Percentiles rank a stretch among this genome's conserved stretches.
phyloP scores from a whole-genome alignment of 805 yeast species.

The Sugiyamaella valdiviana region DNA sequence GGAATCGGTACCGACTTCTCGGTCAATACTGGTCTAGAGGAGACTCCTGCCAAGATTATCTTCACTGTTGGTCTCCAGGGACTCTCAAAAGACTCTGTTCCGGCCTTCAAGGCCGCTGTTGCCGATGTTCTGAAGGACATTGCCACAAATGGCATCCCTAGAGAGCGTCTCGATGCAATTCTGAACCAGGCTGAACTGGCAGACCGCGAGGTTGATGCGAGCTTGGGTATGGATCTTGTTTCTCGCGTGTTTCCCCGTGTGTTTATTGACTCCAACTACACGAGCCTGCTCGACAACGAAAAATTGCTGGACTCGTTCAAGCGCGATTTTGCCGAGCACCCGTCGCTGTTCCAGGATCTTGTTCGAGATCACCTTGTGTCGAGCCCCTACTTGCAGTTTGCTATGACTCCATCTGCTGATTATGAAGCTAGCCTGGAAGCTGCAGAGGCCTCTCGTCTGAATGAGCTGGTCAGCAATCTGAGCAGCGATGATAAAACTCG shows the following conservation, averaged over 20 bases:
- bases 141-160: constrained; percentile 42
- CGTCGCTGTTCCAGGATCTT: constrained; percentile 53
- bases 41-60: constrained; percentile 66
- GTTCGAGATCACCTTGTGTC: constrained; percentile 47
- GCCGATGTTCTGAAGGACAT: constrained; percentile 42
- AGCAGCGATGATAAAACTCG: constrained; percentile 50
- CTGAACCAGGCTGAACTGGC: constrained; percentile 80
- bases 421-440: constrained; percentile 45
- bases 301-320: constrained; percentile 53
- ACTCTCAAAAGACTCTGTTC: constrained; percentile 42
- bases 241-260: constrained; percentile 76
- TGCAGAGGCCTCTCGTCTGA: constrained; percentile 54
- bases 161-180: constrained; percentile 69
- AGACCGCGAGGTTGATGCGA: constrained; percentile 81
- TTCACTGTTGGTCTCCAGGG: constrained; percentile 87
- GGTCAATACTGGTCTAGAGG: constrained; percentile 82
- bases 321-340: constrained; percentile 49
- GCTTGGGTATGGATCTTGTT: constrained; percentile 77
- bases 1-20: constrained; percentile 82
- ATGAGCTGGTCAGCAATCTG: constrained; percentile 38
- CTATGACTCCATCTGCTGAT: constrained; percentile 63
- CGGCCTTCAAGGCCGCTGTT: constrained; percentile 44
- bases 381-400: constrained; percentile 60
- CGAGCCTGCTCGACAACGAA: constrained; percentile 62
- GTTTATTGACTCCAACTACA: constrained; percentile 66